Percentiles rank a stretch among this genome's conserved stretches.
These are phyloP conservation scores for Cynanchum wilfordii DNA, from an alignment of 257 asterid species.

Conservation along the genomic window DNA sequence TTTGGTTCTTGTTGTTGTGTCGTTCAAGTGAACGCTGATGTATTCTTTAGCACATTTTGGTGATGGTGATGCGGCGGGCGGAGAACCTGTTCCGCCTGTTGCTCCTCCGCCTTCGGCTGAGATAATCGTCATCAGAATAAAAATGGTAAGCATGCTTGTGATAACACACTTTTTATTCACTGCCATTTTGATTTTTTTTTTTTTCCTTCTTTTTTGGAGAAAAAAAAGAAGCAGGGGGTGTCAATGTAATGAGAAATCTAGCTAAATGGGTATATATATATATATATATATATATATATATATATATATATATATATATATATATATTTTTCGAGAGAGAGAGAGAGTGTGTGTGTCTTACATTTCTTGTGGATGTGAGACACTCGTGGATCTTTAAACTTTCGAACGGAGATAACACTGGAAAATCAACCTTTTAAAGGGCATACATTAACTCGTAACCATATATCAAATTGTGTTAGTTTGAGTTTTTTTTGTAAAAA, in stretches of 20 bases:
- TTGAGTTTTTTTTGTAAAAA: too few relatives aligned
- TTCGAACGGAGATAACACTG: too few relatives aligned
- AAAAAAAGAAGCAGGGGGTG: too few relatives aligned
- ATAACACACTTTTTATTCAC: neutral
- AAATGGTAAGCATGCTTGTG: neutral
- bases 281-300: neutral
- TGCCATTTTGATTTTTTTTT: neutral
- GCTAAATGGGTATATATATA: too few relatives aligned
- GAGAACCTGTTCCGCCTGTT: too few relatives aligned
- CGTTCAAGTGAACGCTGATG: neutral
- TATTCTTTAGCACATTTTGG: neutral
- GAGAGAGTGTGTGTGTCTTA: too few relatives aligned
- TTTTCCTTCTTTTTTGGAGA: too few relatives aligned
- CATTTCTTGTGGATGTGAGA: neutral
- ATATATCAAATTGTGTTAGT: too few relatives aligned
- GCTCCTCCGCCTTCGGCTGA: too few relatives aligned
- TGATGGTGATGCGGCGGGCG: neutral
- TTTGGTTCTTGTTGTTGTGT: neutral
- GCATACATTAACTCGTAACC: too few relatives aligned
- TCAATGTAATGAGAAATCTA: neutral
- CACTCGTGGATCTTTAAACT: neutral
- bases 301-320: neutral
- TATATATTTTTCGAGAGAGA: neutral
- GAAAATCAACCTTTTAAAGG: neutral
- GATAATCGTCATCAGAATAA: neutral